These are phyloP conservation scores for Spergularia marina DNA, from an alignment of 148 eudicot genomes.

Conservation along the genomic window DNA sequence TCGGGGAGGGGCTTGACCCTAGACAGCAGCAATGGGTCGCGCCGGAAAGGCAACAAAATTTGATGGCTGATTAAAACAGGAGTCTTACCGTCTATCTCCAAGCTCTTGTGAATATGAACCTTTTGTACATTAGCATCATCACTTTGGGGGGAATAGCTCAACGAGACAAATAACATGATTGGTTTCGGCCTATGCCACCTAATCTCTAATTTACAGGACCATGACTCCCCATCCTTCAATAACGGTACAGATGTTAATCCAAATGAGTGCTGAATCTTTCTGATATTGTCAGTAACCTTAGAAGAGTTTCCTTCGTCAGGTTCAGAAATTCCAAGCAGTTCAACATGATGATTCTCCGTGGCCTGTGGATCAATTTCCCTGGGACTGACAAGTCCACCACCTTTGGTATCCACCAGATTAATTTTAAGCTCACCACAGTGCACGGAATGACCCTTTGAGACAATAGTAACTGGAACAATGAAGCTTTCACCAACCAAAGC, in stretches of 20 bases:
- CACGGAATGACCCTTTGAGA: constrained; percentile 78
- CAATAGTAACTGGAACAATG: constrained; percentile 66
- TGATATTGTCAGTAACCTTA: constrained; percentile 44
- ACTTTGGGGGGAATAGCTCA: constrained; percentile 70
- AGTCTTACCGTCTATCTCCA: constrained; percentile 85
- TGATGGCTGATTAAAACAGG: constrained; percentile 68
- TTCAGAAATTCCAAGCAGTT: constrained; percentile 70
- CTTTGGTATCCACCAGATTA: constrained; percentile 90
- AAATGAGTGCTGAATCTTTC: constrained; percentile 87
- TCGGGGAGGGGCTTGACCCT: constrained; percentile 45
- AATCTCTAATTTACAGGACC: constrained; percentile 86
- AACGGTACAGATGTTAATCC: constrained; percentile 83
- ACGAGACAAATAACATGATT: constrained; percentile 81
- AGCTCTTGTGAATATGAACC: constrained; percentile 89
- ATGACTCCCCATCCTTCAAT: constrained; percentile 62
- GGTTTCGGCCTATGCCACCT: constrained; percentile 97
- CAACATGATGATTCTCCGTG: constrained; percentile 76
- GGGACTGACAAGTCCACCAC: constrained; percentile 94
- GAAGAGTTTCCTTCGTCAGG: constrained; percentile 44
- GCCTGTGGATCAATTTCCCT: constrained; percentile 65
- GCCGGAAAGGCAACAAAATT: constrained; percentile 72
- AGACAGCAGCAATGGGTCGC: constrained; percentile 77
- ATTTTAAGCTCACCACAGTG: constrained; percentile 85
- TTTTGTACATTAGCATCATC: constrained; percentile 56
- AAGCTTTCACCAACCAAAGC: constrained; percentile 92